Evolutionary conservation across 768 basidiomycete genomes (phyloP), one percentile per base, ranked within the genome.

Genomic region (Saitozyma podzolica): DNA sequence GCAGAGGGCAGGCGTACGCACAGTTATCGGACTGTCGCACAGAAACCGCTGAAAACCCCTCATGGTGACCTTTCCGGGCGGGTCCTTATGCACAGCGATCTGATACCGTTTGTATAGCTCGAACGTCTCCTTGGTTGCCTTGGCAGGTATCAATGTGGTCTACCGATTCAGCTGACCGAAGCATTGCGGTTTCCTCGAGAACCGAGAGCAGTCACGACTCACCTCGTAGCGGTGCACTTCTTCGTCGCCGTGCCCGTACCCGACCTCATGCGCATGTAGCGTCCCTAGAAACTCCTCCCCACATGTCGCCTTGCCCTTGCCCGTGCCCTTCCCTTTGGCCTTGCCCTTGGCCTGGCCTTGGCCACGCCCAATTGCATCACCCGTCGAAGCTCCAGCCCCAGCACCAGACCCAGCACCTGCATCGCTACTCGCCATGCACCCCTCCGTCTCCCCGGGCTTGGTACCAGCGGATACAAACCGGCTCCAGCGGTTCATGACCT

Each of bases 101-200:
- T 93, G 95, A 78, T 98, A 98, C 62, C 83, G 83, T 72, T 84
- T 78, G 73, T 84, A 97, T 16, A 98, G 83, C 7, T 80, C 82
- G 75, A 85, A 95, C 74, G 95, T 95, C 81, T 97, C 92, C 2
- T 83, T 73, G 0, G 88, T 89, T n/a, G 72, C 92, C 13, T 86
- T 85, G 1, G 93, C 85, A 6, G 86, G 87, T 71, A 92, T 91
- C 8, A 96, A 80, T 1, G 81, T 84, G 16, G 89, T 86, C 92
- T 94, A 58, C 39, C 40, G 17, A 50, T 43, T 41, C 39, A 41
- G 49, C 56, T 56, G 16, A 19, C 53, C 62, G 6, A 9, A 9
- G 54, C 29, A 29, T 3, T 47, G 40, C 48, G 29, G 20, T 48
- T 40, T 11, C n/a, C 56, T 47, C 47, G 39, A 20, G 29, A 13